Conservation (phyloP, 2,329 filamentous ascomycete genomes). For the Cladosporium sphaerospermum region DNA sequence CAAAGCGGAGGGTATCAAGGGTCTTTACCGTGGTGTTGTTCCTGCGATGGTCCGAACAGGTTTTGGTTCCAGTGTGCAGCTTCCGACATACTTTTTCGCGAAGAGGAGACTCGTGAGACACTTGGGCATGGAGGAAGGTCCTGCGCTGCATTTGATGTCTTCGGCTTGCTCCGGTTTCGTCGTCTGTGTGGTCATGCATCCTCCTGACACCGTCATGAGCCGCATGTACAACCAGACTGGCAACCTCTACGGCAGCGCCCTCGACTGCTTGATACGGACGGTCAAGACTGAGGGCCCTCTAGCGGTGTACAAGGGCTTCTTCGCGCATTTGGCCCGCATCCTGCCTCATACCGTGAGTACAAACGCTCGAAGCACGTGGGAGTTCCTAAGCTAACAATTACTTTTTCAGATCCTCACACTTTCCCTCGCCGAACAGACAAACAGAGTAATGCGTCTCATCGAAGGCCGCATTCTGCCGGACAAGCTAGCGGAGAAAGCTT, state of each 20-base stretch:
- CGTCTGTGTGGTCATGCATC: constrained; percentile 97
- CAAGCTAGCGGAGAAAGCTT: constrained; percentile 20
- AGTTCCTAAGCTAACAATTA: constrained; percentile 15
- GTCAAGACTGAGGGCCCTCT: constrained; percentile 84
- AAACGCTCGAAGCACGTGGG: background rate
- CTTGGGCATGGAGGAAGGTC: constrained; percentile 83
- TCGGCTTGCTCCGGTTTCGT: constrained; percentile 90
- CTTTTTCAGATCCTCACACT: constrained; percentile 68
- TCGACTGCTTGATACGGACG: constrained; percentile 88
- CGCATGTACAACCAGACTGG: constrained; percentile 98
- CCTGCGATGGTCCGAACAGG: constrained; percentile 95
- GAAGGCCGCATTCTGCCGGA: constrained; percentile 51
- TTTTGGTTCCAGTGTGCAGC: constrained; percentile 90
- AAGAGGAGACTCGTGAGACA: constrained; percentile 80
- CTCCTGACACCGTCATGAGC: constrained; percentile 98
- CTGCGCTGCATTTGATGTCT: constrained; percentile 79
- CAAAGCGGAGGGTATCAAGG: constrained; percentile 65
- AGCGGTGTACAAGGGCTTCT: constrained; percentile 96
- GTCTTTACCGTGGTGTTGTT: constrained; percentile 82
- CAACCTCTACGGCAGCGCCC: constrained; percentile 88
- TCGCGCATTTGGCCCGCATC: constrained; percentile 89
- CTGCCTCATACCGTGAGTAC: constrained; percentile 74
- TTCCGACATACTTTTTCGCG: constrained; percentile 97
- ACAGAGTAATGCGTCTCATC: constrained; percentile 76
- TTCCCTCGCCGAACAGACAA: constrained; percentile 89